A percentile compares a stretch with the other conserved stretches of the same genome.
Conservation (phyloP, 1,284 basidiomycete species). For the Cystobasidium sp. region DNA sequence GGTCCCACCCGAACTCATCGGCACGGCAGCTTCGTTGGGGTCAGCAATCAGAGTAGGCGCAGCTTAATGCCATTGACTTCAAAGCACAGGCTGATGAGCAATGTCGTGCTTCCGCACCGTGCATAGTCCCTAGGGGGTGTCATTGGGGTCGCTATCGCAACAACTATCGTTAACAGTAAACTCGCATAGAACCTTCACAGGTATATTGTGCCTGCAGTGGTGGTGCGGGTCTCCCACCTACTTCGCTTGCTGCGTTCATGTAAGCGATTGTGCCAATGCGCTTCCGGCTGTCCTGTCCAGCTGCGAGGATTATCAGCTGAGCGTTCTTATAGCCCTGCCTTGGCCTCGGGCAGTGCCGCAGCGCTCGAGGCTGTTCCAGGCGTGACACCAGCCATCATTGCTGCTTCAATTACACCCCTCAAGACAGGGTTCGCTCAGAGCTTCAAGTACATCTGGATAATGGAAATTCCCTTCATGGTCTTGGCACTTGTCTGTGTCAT, state of each 20-base stretch:
- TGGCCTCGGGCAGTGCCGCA: neutral
- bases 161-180: slow-evolving; percentile 28
- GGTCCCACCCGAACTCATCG: slow-evolving; percentile 30
- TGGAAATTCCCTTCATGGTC: slow-evolving; percentile 20
- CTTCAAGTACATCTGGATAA: slow-evolving; percentile 27
- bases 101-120: neutral
- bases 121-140: slow-evolving; percentile 17
- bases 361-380: slow-evolving; percentile 7
- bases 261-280: neutral
- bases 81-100: neutral
- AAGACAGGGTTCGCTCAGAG: slow-evolving; percentile 15
- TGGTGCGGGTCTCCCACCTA: neutral
- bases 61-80: neutral
- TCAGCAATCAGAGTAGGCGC: slow-evolving; percentile 17
- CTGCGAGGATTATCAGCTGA: neutral
- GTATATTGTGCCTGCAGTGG: slow-evolving; percentile 10
- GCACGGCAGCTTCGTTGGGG: slow-evolving; percentile 14
- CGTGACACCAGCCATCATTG: slow-evolving; percentile 13
- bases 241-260: slow-evolving; percentile 7
- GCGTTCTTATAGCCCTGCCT: neutral
- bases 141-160: slow-evolving; percentile 12
- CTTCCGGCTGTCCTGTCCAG: neutral
- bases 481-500: slow-evolving; percentile 3
- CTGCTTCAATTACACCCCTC: neutral
- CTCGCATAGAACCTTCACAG: slow-evolving; percentile 5